These are phyloP conservation scores for Amauroascus verrucosus DNA, from an alignment of 2,329 filamentous ascomycete genomes.

Conservation along the genomic window DNA sequence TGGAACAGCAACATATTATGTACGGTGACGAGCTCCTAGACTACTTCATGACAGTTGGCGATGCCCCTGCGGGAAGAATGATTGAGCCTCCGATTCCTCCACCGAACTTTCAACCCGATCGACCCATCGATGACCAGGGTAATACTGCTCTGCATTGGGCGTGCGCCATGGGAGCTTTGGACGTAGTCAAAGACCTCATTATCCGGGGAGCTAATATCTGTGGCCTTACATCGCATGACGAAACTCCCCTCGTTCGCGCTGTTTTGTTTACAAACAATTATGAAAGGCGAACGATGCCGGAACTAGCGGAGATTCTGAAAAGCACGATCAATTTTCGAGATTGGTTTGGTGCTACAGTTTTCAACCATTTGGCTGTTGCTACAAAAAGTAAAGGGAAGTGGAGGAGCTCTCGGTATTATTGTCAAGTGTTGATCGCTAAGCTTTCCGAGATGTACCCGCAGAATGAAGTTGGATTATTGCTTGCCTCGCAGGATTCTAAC, in stretches of 20 bases:
- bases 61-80: slow-evolving; percentile 54
- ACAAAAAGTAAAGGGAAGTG: slow-evolving; percentile 79
- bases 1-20: slow-evolving; percentile 72
- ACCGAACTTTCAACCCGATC: slow-evolving; percentile 75
- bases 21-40: slow-evolving; percentile 91
- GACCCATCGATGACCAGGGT: slow-evolving; percentile 82
- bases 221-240: slow-evolving; percentile 58
- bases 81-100: slow-evolving; percentile 64
- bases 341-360: slow-evolving; percentile 71
- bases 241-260: slow-evolving; percentile 88
- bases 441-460: slow-evolving; percentile 68
- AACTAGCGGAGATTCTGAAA: slow-evolving; percentile 71
- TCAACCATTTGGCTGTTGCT: slow-evolving; percentile 87
- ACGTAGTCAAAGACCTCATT: slow-evolving; percentile 79
- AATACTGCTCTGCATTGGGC: slow-evolving; percentile 96
- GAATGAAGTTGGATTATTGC: slow-evolving; percentile 62
- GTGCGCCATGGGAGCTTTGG: slow-evolving; percentile 90
- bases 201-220: slow-evolving; percentile 65
- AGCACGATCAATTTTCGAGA: slow-evolving; percentile 72
- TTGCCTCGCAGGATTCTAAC: slow-evolving; percentile 73
- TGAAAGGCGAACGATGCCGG: slow-evolving; percentile 83
- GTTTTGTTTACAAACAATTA: slow-evolving; percentile 96
- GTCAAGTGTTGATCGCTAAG: slow-evolving; percentile 81
- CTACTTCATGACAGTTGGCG: slow-evolving; percentile 83
- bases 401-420: slow-evolving; percentile 82